Base-by-base conservation (phyloP, 306 rosid genomes). In the Betula pendula region DNA sequence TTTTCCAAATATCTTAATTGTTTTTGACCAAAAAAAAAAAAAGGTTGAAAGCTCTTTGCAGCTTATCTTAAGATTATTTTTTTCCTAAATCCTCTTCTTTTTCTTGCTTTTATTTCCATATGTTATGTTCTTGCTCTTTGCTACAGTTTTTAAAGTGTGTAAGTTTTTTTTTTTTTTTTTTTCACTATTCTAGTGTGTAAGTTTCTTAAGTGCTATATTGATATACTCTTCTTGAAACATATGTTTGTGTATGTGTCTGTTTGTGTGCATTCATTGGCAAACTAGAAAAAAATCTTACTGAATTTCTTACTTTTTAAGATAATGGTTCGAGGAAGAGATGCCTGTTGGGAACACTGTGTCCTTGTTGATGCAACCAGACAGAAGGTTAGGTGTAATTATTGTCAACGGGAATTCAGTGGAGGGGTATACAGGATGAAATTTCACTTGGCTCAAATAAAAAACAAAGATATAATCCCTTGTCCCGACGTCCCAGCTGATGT, bases 391-490 rank as follows among this genome's bases (percentile, higher is more conserved):
- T 89, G 94, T 77, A 89, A 88, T 75, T 91, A 91, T 79, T 89
- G 90, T 81, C 88, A 77, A 43, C 84, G 86, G 76, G 92, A 89
- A 81, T 89, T 91, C 86, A 89, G 94, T 80, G 92, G 94, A 71
- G 94, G 97, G 2, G 94, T 89, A 13, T 89, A 91, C 75, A 88
- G 90, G 78, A 91, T 91, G 97, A 91, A 91, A 80, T 91, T 91
- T 82, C 97, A 91, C 88, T 85, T 89, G 63, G 92, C 97, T 75
- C 94, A 89, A 86, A 84, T 89, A 8, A 85, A 89, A 84, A 91
- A 91, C 88, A 91, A 91, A 78, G 97, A 89, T 71, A 86, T 91
- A 52, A 79, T 91, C 66, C 94, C 92, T 19, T 88, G 92, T 70
- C 49, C 92, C 2, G 85, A 86, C 75, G 94, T 89, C 68, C 94